Base-by-base conservation (phyloP, 371 early-diverging fungal genomes). In the Phascolomyces articulosus region DNA sequence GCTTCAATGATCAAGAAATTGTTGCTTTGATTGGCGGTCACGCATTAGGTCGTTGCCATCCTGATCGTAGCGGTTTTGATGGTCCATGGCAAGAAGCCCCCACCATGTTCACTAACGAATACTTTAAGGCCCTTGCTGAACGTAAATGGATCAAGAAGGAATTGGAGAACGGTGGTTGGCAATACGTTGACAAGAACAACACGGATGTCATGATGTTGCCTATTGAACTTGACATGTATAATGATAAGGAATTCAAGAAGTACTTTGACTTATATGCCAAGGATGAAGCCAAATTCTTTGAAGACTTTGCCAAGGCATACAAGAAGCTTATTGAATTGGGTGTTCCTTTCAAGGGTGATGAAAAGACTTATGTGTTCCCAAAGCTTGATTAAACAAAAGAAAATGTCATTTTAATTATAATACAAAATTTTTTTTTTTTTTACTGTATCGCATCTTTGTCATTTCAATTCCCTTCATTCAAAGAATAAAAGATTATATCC, bases 1-100 rank as follows among this genome's bases (percentile, higher is more conserved):
- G 95, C 44, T 95, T 97, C 79, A 88, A 93, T 79, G 98, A 97
- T 80, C 95, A 93, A 74, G 98, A 98, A 72, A 96, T 96, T 70
- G 93, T 93, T 59, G 96, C 96, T 13, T 85, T 98, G 58, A 56
- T 83, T n/a, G 98, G 98, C 29, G 97, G 93, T 38, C 98, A 98
- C 78, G 87, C 93, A n/a, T 75, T 98, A n/a, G 98, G 98, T 21
- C 88, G 97, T 63, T 96, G 96, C 84, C 98, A 98, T 77, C 66
- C 86, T 55, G 90, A 91, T 64, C 91, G 96, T 61, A 89, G 89
- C 64, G 98, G 98, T 18, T 97, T 85, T 67, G 91, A 92, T 1
- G 60, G 98, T 90, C 57, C 96, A 86, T 97, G 97, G 97, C 92
- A 91, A 60, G 86, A 90, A 69, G 87, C 91, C 6, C 96, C 96